Evolutionary conservation across 23 red algal species (phyloP), one percentile per base, ranked within the genome.

Genomic region (Agarophyton chilense): DNA sequence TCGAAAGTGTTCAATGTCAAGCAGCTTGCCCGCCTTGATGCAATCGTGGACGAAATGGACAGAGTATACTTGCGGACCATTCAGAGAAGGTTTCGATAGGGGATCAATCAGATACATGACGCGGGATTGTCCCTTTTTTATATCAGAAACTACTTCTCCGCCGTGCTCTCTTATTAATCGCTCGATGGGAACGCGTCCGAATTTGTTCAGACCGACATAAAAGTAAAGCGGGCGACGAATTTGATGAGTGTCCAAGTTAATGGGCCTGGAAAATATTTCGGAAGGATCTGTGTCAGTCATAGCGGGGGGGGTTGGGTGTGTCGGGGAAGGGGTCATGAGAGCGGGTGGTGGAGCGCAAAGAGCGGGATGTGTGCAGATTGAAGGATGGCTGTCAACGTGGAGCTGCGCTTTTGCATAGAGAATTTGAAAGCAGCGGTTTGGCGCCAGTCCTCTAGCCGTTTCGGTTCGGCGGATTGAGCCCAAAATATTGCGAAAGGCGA

Each of bases 141-240:
- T 18, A 1, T 49, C 29, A 46, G 68, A 74, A 38, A 74, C 68
- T 45, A 39, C 47, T 49, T 8, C 19, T 45, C 68, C 68, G 68
- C 68, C 68, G 18, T 74, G 16, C 19, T 49, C 19, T 4, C 5
- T 47, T 16, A 74, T 74, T 2, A 74, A 25, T 26, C 41, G 68
- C 68, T 74, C 68, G 68, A 49, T 35, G 10, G 41, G 40, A 29
- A 47, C 33, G 19, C 68, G 68, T 0, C 68, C 68, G 38, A 47
- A 21, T 39, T 74, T 74, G 68, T 74, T 74, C 8, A 74, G 68
- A 3, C 68, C 43, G 68, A 74, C 43, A 25, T 74, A 74, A 18
- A 74, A 74, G 68, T 74, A 74, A 21, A 74, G 43, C 43, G 68
- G 68, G 24, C 68, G 68, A 29, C n/a, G 68, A 25, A 74, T 74